Evolutionary conservation across 2,329 filamentous ascomycete species (phyloP), one percentile per base, ranked within the genome.

Genomic region (Penicillium digitatum): DNA sequence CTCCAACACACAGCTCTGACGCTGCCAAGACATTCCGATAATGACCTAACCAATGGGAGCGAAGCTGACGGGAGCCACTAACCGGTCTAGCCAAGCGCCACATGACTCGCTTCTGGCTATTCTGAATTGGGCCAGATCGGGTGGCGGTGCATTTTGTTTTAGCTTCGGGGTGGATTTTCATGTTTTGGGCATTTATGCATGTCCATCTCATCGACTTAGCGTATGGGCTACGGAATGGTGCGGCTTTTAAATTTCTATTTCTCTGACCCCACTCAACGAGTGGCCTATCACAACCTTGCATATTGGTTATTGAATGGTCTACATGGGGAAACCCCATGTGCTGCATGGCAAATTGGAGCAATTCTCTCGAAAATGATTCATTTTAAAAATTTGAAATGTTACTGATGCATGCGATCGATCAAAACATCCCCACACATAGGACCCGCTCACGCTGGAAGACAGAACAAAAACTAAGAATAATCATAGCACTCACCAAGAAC

Each of bases 81-180:
- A 7, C 47, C 32, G 7, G 6, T 27, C 42, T 18, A 56, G 61
- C 61, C 61, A 62, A 52, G 47, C 52, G 61, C 60, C 60, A 62
- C 61, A 62, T 5, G 55, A 44, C 16, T 45, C 6, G 14, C 8
- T 48, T 42, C 26, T 12, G 6, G 6, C 20, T 50, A 42, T 18
- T 16, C 37, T 22, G 39, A n/a, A 45, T 54, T 51, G 22, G 47
- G 8, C 3, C 10, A 26, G 1, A 5, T 1, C 18, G 12, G 22
- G 52, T 54, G 52, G 52, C 52, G 32, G 52, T 54, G 52, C 39
- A 45, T 4, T 2, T n/a, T n/a, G n/a, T n/a, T 14, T 34, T 45
- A 45, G 46, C 39, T 45, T 50, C 39, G 24, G 46, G 26, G 24
- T 40, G 37, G 32, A 43, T 45, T 45, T 32, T 3, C 26, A 14